Evolutionary conservation across 139 green algal genomes (phyloP).

Genomic region (Picocystis salinarum): DNA sequence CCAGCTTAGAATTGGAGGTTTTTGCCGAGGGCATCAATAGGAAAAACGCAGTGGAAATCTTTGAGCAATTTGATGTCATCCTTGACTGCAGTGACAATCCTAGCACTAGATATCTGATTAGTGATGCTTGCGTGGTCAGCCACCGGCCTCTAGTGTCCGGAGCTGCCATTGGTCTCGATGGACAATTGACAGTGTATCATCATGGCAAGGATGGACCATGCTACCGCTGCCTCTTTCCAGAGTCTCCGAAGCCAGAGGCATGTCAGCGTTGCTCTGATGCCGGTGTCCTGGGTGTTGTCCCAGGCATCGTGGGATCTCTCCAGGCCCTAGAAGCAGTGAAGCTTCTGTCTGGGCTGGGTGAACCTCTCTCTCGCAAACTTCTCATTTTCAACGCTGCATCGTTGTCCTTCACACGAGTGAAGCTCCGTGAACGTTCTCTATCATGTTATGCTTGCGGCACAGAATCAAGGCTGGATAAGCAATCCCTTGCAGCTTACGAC

Average conservation of each 20-base stretch:
- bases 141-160: conserved; percentile 62
- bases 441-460: conserved; percentile 30
- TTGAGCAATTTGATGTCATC: conserved; percentile 55
- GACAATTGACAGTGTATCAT: conserved; percentile 55
- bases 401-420: conserved; percentile 3
- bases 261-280: conserved; percentile 73
- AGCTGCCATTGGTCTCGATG: conserved; percentile 73
- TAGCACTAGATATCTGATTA: conserved; percentile 76
- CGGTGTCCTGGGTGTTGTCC: conserved; percentile 74
- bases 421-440: neutral
- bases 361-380: conserved; percentile 31
- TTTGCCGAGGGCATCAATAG: conserved; percentile 39
- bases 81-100: conserved; percentile 87
- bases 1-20: conserved; percentile 26
- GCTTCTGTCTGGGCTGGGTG: conserved; percentile 42
- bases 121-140: conserved; percentile 52
- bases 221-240: conserved; percentile 82
- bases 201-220: conserved; percentile 23
- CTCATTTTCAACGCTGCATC: conserved; percentile 45
- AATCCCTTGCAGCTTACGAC: conserved; percentile 34
- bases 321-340: conserved; percentile 89
- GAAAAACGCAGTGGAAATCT: conserved; percentile 46
- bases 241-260: conserved; percentile 39
- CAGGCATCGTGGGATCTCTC: conserved; percentile 75
- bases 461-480: conserved; percentile 21